Evolutionary conservation across 139 green algal genomes (phyloP), one percentile per base, ranked within the genome.

Genomic region (Haematococcus lacustris): DNA sequence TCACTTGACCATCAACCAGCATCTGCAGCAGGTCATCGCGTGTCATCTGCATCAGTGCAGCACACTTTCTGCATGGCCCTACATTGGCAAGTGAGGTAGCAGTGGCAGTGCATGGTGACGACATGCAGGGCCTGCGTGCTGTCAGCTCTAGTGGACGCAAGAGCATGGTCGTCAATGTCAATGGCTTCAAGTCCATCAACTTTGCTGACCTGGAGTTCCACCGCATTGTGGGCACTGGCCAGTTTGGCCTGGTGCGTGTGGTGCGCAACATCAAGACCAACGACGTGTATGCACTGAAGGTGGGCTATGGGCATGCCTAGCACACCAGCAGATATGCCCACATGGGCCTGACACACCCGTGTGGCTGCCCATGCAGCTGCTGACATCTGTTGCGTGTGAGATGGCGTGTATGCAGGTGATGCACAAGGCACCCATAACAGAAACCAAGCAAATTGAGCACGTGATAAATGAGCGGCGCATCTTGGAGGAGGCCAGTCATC

Each of bases 371-470:
- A 21, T 21, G 47, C 47, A 59, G 47, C 47, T 13, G 13, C 21
- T 59, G 47, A 59, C 21, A 59, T 21, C 47, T 59, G 13, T 59
- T n/a, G n/a, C n/a, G n/a, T n/a, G n/a, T n/a, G n/a, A n/a, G 43
- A 9, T 53, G 43, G 17, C 17, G 25, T 70, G 64, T 23, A 57
- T 51, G 23, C 73, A 90, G 85, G 75, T 84, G 50, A 89, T 93
- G 82, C 82, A 89, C 76, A 93, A 93, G 76, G 82, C 85, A 1
- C 83, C 88, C 2, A 87, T 92, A 35, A 71, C 77, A 34, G 85
- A 93, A 75, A 79, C 60, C n/a, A 93, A 93, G 80, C 86, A 91
- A 78, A 82, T 91, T 1, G 88, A 93, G 79, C 88, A 93, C 72
- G 79, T 91, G 2, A 71, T 90, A 57, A 92, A 91, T 59, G 88